phyloP scores from a whole-genome alignment of 768 basidiomycete genomes.

The Phaeotremella skinneri region DNA sequence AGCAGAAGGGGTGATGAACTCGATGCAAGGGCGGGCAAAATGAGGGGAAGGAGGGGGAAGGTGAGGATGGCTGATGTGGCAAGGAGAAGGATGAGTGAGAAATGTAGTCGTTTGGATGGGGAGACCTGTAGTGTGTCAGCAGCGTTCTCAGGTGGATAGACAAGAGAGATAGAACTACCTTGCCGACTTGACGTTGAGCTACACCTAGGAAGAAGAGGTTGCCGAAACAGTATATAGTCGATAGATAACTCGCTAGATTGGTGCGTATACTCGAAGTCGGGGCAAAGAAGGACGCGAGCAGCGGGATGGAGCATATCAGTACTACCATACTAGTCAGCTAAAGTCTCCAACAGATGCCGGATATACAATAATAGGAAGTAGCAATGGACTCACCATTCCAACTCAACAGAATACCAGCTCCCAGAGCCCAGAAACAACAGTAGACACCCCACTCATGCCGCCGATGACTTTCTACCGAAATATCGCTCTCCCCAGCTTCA shows the following conservation, averaged over 20 bases:
- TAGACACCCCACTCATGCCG: constrained; percentile 29
- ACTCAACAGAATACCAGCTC: constrained; percentile 74
- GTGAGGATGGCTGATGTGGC: constrained; percentile 59
- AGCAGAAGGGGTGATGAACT: constrained; percentile 62
- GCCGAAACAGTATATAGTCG: constrained; percentile 61
- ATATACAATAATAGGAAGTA: too few relatives aligned
- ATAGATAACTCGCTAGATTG: constrained; percentile 67
- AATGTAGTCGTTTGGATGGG: constrained; percentile 33
- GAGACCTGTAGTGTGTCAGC: constrained; percentile 55
- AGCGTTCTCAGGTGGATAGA: neutral
- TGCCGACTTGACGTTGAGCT: constrained; percentile 58
- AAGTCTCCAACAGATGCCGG: too few relatives aligned
- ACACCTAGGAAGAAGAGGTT: constrained; percentile 68
- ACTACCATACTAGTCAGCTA: constrained; percentile 61
- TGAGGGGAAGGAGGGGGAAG: constrained; percentile 57
- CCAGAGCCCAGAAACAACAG: constrained; percentile 57
- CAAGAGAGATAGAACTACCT: constrained; percentile 16
- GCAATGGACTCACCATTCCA: constrained; percentile 74
- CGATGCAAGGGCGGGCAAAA: constrained; percentile 65
- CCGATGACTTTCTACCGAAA: constrained; percentile 1
- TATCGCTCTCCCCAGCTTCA: constrained; percentile 10
- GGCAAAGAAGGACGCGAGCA: constrained; percentile 69
- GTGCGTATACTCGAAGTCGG: constrained; percentile 59
- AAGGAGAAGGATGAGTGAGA: constrained; percentile 54
- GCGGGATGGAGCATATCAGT: constrained; percentile 79